Conservation (phyloP, 805 yeast species). For the Candida caryicola region DNA sequence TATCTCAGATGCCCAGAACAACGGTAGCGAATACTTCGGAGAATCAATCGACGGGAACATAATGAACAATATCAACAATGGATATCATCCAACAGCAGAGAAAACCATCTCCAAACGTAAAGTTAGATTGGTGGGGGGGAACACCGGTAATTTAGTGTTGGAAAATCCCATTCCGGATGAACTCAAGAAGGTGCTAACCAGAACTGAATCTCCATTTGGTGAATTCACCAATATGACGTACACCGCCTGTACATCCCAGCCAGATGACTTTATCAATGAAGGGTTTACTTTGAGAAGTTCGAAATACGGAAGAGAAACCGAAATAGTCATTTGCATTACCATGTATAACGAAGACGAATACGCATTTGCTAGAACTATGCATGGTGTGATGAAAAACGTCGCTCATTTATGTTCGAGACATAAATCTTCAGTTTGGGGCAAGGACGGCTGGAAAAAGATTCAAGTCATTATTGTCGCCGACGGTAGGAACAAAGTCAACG, state of each 20-base stretch:
- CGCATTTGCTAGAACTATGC: constrained; percentile 88
- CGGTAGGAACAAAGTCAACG: constrained; percentile 86
- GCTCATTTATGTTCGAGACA: constrained; percentile 81
- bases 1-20: constrained; percentile 13
- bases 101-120: constrained; percentile 69
- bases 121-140: constrained; percentile 57
- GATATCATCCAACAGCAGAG: constrained; percentile 58
- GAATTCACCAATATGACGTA: constrained; percentile 96
- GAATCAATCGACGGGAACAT: constrained; percentile 46
- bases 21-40: constrained; percentile 38
- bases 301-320: constrained; percentile 86
- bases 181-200: constrained; percentile 76
- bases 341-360: constrained; percentile 96
- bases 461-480: constrained; percentile 91
- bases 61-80: constrained; percentile 42
- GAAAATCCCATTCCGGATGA: constrained; percentile 95
- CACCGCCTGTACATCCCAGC: constrained; percentile 93
- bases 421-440: constrained; percentile 89
- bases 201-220: constrained; percentile 72
- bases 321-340: constrained; percentile 86
- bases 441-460: constrained; percentile 94
- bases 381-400: constrained; percentile 89
- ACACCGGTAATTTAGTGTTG: constrained; percentile 77
- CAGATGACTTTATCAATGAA: constrained; percentile 73
- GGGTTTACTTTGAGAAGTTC: constrained; percentile 89